Base-by-base conservation (phyloP, 2,329 filamentous ascomycete genomes). In the Helotiales sp. region DNA sequence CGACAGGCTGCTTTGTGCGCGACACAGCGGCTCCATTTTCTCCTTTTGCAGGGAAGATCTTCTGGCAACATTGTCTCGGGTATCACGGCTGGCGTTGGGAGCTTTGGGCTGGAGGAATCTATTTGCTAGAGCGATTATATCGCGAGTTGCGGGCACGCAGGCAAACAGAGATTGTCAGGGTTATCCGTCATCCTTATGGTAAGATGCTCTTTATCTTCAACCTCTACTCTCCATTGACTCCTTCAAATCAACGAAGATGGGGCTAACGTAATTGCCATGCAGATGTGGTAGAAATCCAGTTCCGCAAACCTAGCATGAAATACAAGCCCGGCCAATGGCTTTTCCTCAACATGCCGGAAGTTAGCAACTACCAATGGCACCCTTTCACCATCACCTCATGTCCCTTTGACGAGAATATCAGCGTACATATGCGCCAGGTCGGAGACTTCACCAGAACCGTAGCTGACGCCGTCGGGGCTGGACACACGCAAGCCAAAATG, bases 311-410 rank as follows among this genome's bases (percentile, higher is more conserved):
- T 5, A 95, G 91, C 66, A 97, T 99, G 91, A 93, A 89, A 77
- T 99, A 99, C 88, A 98, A 97, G 86, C 91, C 96, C 13, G 96
- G 96, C 34, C 96, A 99, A 82, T 99, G 95, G 94, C 88, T 98
- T 40, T 98, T 98, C 84, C 85, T 99, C 67, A 95, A 98, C 79
- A 90, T 97, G 24, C 96, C 96, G 0, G 90, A 91, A 6, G 88
- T 99, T 63, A 97, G 93, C 71, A 87, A 85, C 74, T 90, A 93
- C 77, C 93, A 99, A 82, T 99, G 96, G 96, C 96, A 99, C 81
- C 96, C 96, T 0, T 99, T 98, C 79, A 99, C 96, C 76, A 98
- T 99, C 80, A 99, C 96, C 2, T 98, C 96, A 10, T 99, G 96
- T 80, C 96, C 96, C 5, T 96, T 93, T 76, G 96, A 99, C 75